These are phyloP conservation scores for Lablab purpureus DNA, from an alignment of 306 rosid species.

Conservation along the genomic window DNA sequence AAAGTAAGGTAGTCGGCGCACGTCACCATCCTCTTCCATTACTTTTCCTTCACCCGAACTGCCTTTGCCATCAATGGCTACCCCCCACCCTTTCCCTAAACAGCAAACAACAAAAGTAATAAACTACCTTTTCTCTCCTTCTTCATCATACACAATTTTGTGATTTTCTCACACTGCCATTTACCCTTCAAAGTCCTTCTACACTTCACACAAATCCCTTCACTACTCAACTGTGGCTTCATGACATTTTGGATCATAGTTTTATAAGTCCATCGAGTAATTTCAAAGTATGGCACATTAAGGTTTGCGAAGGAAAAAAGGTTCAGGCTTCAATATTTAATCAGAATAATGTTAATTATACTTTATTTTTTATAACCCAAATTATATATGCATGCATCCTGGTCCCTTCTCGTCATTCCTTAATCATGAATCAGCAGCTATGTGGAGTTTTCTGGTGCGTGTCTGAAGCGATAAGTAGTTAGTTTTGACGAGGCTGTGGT, in stretches of 20 bases:
- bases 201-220: neutral
- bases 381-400: too few species aligned
- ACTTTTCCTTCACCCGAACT: slow-evolving; percentile 36
- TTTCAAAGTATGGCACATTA: neutral
- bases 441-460: neutral
- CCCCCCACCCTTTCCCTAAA: slow-evolving; percentile 15
- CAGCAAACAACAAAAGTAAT: neutral
- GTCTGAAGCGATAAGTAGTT: too few species aligned
- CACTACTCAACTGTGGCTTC: neutral
- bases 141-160: neutral
- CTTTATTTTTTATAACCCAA: too few species aligned
- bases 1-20: slow-evolving; percentile 70
- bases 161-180: neutral
- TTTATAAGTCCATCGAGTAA: neutral
- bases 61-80: slow-evolving; percentile 41
- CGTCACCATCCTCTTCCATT: slow-evolving; percentile 63
- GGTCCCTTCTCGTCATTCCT: too few species aligned
- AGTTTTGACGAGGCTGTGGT: too few species aligned
- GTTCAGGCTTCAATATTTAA: too few species aligned
- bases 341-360: too few species aligned
- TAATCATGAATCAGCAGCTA: neutral
- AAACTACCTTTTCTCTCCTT: slow-evolving; percentile 1
- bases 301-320: neutral
- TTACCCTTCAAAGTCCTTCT: neutral
- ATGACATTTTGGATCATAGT: neutral